Evolutionary conservation across 352 stramenopile species (phyloP).

Genomic region (Aphanomyces stellatus): DNA sequence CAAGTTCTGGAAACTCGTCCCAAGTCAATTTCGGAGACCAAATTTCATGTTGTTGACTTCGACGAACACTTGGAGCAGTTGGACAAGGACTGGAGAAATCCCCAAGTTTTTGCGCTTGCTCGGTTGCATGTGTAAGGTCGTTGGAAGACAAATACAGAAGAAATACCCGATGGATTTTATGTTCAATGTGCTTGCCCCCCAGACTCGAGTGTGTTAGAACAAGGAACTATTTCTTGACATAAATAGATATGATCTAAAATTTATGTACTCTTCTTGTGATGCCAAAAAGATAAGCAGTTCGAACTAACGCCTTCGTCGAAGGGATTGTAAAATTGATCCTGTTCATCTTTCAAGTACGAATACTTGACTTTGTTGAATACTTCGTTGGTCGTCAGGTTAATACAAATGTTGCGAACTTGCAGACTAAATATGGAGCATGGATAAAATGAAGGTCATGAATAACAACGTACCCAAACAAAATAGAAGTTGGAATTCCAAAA

Average conservation of each 20-base stretch:
- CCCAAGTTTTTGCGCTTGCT: slow-evolving; percentile 14
- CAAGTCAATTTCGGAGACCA: not conserved
- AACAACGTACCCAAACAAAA: slow-evolving; percentile 30
- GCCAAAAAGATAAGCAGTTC: slow-evolving; percentile 38
- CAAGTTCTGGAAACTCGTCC: not conserved
- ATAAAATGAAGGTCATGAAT: not conserved
- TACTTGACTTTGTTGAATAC: slow-evolving; percentile 88
- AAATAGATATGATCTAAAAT: not conserved
- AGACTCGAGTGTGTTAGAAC: too few species aligned
- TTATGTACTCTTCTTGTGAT: slow-evolving; percentile 2
- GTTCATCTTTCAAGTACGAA: slow-evolving; percentile 65
- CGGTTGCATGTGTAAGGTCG: slow-evolving; percentile 14
- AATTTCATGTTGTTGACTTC: slow-evolving; percentile 12
- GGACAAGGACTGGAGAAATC: slow-evolving; percentile 14
- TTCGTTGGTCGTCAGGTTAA: slow-evolving; percentile 78
- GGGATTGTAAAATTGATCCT: slow-evolving; percentile 72
- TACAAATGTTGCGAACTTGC: slow-evolving; percentile 61
- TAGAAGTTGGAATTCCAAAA: slow-evolving; percentile 57
- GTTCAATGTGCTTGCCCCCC: not conserved
- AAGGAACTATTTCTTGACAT: not conserved
- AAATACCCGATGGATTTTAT: not conserved
- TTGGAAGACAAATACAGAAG: too few species aligned
- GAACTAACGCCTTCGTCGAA: slow-evolving; percentile 49
- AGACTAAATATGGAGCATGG: slow-evolving; percentile 23
- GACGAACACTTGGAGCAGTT: slow-evolving; percentile 18